Conservation (phyloP, 305 asterid genomes). For the Coffea humblotiana region DNA sequence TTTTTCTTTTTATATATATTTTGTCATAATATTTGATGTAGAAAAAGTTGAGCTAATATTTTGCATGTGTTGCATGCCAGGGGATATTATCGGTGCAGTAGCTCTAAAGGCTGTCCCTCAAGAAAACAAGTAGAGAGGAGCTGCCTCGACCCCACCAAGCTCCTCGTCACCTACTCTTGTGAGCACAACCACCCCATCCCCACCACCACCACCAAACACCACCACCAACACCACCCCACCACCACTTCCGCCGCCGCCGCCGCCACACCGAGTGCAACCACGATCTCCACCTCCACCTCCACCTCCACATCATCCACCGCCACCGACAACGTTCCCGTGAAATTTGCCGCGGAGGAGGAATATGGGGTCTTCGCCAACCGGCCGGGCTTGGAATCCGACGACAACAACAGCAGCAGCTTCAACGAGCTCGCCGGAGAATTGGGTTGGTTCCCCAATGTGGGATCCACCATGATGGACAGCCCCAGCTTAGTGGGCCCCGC, state of each 20-base stretch:
- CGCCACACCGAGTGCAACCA: neutral
- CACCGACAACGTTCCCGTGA: conserved; percentile 17
- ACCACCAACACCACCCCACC: conserved; percentile 37
- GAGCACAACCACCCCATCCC: conserved; percentile 68
- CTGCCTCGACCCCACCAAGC: conserved; percentile 76
- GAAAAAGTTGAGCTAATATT: neutral
- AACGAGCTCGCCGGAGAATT: conserved; percentile 55
- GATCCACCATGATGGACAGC: conserved; percentile 53
- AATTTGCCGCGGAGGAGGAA: conserved; percentile 39
- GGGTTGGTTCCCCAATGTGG: conserved; percentile 66
- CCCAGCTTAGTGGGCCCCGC: conserved; percentile 50
- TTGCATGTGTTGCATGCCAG: conserved; percentile 51
- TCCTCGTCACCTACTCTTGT: conserved; percentile 66
- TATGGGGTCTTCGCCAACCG: conserved; percentile 31
- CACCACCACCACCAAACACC: conserved; percentile 48
- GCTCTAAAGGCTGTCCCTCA: conserved; percentile 83
- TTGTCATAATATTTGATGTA: neutral
- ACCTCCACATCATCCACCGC: conserved; percentile 20
- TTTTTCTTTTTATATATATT: no score
- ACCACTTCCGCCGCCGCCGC: conserved; percentile 26
- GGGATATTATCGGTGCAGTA: conserved; percentile 84
- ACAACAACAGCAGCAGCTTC: conserved; percentile 40
- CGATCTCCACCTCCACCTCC: neutral
- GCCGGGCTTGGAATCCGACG: conserved; percentile 41
- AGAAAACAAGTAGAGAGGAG: conserved; percentile 89